These are phyloP conservation scores for Iris macrosiphon DNA, from an alignment of 106 monocot species.

Conservation along the genomic window DNA sequence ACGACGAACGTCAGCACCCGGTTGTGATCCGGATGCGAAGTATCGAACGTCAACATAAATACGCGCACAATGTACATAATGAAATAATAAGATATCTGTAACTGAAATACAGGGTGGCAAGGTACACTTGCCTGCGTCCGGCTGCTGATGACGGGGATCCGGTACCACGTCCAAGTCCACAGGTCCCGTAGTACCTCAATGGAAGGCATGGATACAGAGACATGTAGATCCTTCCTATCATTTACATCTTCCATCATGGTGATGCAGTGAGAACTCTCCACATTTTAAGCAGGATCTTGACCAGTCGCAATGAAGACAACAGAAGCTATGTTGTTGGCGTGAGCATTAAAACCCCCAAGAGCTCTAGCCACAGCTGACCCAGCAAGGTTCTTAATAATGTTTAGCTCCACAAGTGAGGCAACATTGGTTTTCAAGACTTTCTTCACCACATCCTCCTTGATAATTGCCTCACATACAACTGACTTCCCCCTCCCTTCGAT, in stretches of 20 bases:
- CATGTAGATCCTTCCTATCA: slow-evolving; percentile 58
- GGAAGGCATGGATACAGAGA: slow-evolving; percentile 69
- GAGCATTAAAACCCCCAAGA: slow-evolving; percentile 67
- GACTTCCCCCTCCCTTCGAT: slow-evolving; percentile 93
- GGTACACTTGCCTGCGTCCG: too few relatives aligned
- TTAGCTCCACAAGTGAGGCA: slow-evolving; percentile 49
- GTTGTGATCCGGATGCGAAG: too few relatives aligned
- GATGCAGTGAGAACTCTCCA: slow-evolving; percentile 74
- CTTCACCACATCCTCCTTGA: slow-evolving; percentile 51
- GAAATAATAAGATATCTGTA: too few relatives aligned
- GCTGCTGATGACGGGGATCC: too few relatives aligned
- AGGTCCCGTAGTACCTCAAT: too few relatives aligned
- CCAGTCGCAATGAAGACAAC: slow-evolving; percentile 69
- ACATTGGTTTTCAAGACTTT: slow-evolving; percentile 63
- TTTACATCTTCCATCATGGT: slow-evolving; percentile 70
- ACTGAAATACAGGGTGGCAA: too few relatives aligned
- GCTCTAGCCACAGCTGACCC: slow-evolving; percentile 65
- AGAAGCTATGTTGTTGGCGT: slow-evolving; percentile 65
- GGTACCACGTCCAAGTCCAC: too few relatives aligned
- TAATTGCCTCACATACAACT: slow-evolving; percentile 83
- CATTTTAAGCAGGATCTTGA: slow-evolving; percentile 72
- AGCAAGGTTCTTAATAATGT: slow-evolving; percentile 54
- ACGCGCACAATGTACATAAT: too few relatives aligned
- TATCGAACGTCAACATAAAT: too few relatives aligned
- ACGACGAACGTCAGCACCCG: too few relatives aligned